Percentiles rank a stretch among this genome's conserved stretches.
Conservation (phyloP, 495 filamentous ascomycete genomes). For the Talaromyces nanjingensis region DNA sequence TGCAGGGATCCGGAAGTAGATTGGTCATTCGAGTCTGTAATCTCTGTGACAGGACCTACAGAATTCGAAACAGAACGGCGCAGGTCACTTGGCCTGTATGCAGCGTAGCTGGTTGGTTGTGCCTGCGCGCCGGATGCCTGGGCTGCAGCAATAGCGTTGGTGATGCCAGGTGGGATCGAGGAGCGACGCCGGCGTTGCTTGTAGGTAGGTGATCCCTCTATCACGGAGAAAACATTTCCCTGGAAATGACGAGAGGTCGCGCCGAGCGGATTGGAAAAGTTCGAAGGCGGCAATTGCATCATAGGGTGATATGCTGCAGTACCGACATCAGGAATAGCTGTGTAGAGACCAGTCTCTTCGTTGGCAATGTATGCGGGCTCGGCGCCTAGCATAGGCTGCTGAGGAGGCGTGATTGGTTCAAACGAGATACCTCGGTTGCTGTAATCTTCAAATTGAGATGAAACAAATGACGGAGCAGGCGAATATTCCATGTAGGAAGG, state of each 20-base stretch:
- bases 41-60: conserved; percentile 73
- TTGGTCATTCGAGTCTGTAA: conserved; percentile 61
- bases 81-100: conserved; percentile 76
- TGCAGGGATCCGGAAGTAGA: conserved; percentile 58
- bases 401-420: conserved; percentile 92
- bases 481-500: conserved; percentile 97
- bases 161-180: conserved; percentile 72
- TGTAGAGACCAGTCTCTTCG: conserved; percentile 93
- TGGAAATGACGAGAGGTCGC: conserved; percentile 60
- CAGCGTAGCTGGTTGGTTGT: conserved; percentile 42
- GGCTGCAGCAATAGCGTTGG: conserved; percentile 52
- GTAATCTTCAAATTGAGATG: conserved; percentile 94
- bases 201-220: conserved; percentile 97
- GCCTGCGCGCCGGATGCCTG: conserved; percentile 29
- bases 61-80: conserved; percentile 88
- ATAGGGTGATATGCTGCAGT: conserved; percentile 61
- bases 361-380: conserved; percentile 97
- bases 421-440: conserved; percentile 93
- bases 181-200: conserved; percentile 93
- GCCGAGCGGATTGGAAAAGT: conserved; percentile 70
- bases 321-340: conserved; percentile 79
- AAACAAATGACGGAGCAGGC: conserved; percentile 93
- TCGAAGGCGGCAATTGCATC: conserved; percentile 87
- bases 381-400: conserved; percentile 69
- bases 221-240: conserved; percentile 86